Percentiles rank a stretch among this genome's conserved stretches.
Conservation (phyloP, 805 yeast genomes). For the Saturnispora dispora region DNA sequence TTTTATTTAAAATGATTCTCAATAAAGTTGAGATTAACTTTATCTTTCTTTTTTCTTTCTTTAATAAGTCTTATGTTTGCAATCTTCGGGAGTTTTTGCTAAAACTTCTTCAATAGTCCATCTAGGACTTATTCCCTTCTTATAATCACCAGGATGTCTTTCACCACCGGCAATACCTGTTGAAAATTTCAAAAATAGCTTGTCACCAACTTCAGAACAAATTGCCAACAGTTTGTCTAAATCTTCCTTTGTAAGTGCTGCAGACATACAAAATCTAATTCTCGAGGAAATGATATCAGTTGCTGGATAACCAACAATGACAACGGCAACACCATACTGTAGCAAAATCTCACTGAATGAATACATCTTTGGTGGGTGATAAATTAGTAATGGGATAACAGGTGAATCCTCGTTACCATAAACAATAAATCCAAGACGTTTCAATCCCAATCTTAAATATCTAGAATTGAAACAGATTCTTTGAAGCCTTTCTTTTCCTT, state of each 20-base stretch:
- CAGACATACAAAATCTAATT: slow-evolving; percentile 85
- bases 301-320: slow-evolving; percentile 96
- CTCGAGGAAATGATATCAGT: slow-evolving; percentile 86
- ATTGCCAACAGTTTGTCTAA: slow-evolving; percentile 69
- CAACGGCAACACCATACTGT: slow-evolving; percentile 79
- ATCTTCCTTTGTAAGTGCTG: slow-evolving; percentile 90
- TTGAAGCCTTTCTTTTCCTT: slow-evolving; percentile 83
- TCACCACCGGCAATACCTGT: slow-evolving; percentile 66
- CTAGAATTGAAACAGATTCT: slow-evolving; percentile 95
- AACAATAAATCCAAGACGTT: slow-evolving; percentile 87
- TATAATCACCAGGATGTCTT: slow-evolving; percentile 43
- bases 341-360: slow-evolving; percentile 78
- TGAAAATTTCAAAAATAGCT: slow-evolving; percentile 62
- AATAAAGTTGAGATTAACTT: not conserved
- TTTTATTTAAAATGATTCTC: not conserved
- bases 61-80: slow-evolving; percentile 25
- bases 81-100: slow-evolving; percentile 61
- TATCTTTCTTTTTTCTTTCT: not conserved
- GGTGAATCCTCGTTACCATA: slow-evolving; percentile 96
- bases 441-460: slow-evolving; percentile 82
- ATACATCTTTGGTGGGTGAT: slow-evolving; percentile 91
- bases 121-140: slow-evolving; percentile 52
- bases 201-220: slow-evolving; percentile 72
- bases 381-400: slow-evolving; percentile 80
- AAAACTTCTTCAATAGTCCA: slow-evolving; percentile 74